Base-by-base conservation (phyloP, 2,329 filamentous ascomycete genomes). In the Exutisphaerella laricina region DNA sequence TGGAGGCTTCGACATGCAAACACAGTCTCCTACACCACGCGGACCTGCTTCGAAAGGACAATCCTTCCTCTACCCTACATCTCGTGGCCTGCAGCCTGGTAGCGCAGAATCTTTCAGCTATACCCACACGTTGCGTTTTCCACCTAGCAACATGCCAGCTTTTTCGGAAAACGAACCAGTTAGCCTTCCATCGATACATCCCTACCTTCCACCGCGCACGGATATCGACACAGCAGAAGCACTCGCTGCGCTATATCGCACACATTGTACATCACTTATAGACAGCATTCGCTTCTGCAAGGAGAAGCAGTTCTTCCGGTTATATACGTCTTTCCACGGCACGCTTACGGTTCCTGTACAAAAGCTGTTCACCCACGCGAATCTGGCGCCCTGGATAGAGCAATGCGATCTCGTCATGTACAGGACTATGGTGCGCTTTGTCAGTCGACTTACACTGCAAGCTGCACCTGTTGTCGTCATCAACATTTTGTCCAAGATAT, bases 231-330 rank as follows among this genome's bases (percentile, higher is more conserved):
- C 88, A 5, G 89, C 88, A 18, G 85, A 85, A 57, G 89, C 88
- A 3, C 72, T 98, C 16, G 80, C 81, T 26, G 89, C 90, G 4
- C 74, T 97, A 17, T 98, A 98, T 62, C 81, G 88, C 37, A 92
- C 90, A 2, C 90, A 97, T 62, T 95, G 89, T 63, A 96, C 92
- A 10, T 96, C 89, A 1, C 76, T 98, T 4, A 85, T 98, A 22
- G 92, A 98, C 66, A 90, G 88, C 56, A 88, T 98, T 49, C 85
- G 92, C 21, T 97, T 87, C 64, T 96, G 90, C 73, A 94, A 92
- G 61, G 88, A 96, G 65, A 94, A 95, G 68, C 90, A 88, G 5
- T 94, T 98, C 64, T 94, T 95, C 63, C 87, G 94, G 53, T 78
- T 96, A 12, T 95, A 94, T 63, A 89, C 85, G 4, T 92, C 90